Percentiles rank a stretch among this genome's conserved stretches.
Evolutionary conservation across 129 eudicot genomes (phyloP).

Genomic region (Helianthus tuberosus): DNA sequence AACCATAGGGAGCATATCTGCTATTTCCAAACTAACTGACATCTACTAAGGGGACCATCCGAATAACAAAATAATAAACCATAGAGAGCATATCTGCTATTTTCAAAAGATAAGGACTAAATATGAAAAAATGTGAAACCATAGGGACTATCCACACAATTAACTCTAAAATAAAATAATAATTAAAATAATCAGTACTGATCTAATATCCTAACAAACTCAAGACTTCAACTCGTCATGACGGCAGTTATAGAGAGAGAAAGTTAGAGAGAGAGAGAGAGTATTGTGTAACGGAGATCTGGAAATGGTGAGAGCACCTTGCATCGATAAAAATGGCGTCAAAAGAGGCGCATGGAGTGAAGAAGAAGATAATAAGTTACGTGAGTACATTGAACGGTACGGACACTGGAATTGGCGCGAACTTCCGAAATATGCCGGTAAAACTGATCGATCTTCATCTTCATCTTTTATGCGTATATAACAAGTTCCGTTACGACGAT

Average conservation of each 20-base stretch:
- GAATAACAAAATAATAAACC: no score
- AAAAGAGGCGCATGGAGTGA: conserved; percentile 47
- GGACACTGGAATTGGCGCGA: conserved; percentile 55
- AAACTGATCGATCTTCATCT: not conserved
- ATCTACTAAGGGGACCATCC: no score
- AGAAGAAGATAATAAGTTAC: conserved; percentile 43
- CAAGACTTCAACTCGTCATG: conserved; percentile 30
- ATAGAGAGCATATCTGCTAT: no score
- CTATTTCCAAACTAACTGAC: no score
- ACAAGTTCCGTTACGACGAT: not conserved
- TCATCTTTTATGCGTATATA: no score
- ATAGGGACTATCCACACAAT: no score
- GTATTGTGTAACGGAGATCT: conserved; percentile 15
- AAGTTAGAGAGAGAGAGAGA: conserved; percentile 15
- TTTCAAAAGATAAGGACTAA: no score
- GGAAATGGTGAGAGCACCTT: conserved; percentile 48
- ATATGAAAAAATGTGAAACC: no score
- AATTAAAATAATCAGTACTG: conserved; percentile 27
- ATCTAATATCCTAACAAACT: conserved; percentile 31
- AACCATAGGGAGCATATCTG: no score
- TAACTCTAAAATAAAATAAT: no score
- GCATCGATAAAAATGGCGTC: conserved; percentile 45
- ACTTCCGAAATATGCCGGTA: conserved; percentile 48
- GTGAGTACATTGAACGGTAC: conserved; percentile 37
- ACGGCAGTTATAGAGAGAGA: conserved; percentile 20